Evolutionary conservation across 2,329 filamentous ascomycete genomes (phyloP).

Genomic region (Fusarium nodosum): DNA sequence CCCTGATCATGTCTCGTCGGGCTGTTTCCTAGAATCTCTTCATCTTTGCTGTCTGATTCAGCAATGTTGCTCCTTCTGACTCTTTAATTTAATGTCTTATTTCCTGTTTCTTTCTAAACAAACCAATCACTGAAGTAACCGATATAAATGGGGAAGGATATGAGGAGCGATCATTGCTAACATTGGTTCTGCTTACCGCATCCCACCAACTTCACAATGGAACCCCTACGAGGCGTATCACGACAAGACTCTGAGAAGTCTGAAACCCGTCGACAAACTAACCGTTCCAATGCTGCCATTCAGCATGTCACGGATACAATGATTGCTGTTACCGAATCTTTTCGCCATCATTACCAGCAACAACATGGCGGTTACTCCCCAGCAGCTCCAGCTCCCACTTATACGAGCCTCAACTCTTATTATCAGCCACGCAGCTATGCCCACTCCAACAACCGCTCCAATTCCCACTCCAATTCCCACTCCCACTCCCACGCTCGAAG

Average conservation of each 20-base stretch:
- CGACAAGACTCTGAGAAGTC: conserved; percentile 45
- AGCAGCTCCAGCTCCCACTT: conserved; percentile 41
- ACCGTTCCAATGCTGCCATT: conserved; percentile 33
- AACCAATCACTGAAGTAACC: neutral
- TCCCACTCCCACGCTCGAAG: conserved; percentile 36
- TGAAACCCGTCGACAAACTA: conserved; percentile 36
- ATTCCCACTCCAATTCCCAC: conserved; percentile 14
- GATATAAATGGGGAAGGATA: conserved; percentile 17
- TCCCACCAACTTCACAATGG: conserved; percentile 39
- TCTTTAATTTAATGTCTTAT: conserved; percentile 6
- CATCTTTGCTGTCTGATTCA: conserved; percentile 21
- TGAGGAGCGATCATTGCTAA: conserved; percentile 31
- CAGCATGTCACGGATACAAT: conserved; percentile 46
- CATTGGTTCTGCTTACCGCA: conserved; percentile 27
- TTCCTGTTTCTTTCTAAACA: neutral
- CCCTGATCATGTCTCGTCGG: conserved; percentile 12
- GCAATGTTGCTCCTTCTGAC: conserved; percentile 9
- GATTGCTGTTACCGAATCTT: conserved; percentile 49
- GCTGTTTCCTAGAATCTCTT: conserved; percentile 5
- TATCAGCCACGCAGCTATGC: conserved; percentile 3
- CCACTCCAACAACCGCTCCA: conserved; percentile 6
- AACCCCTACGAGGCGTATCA: conserved; percentile 35
- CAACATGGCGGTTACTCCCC: conserved; percentile 36
- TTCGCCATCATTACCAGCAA: conserved; percentile 44
- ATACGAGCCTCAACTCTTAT: conserved; percentile 30